phyloP scores from a whole-genome alignment of 305 asterid species.

The Plantago rigida region DNA sequence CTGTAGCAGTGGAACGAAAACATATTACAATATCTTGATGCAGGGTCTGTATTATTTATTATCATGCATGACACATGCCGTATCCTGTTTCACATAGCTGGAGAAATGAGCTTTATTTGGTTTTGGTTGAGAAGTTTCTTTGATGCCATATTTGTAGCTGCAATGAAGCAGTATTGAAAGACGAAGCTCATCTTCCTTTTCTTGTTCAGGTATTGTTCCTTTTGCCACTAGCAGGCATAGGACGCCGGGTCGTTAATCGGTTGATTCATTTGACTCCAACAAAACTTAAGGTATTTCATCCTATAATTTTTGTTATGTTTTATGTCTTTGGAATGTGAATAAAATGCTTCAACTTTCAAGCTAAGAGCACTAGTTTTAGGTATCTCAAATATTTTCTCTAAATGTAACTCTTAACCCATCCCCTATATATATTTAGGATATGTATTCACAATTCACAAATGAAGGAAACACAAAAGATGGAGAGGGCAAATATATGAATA shows the following conservation, averaged over 20 bases:
- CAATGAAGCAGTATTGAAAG: constrained; percentile 13
- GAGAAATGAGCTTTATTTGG: constrained; percentile 7
- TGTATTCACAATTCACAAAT: no score
- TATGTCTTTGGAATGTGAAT: constrained; percentile 1
- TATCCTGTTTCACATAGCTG: not conserved
- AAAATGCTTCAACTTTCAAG: constrained; percentile 7
- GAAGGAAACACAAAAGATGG: no score
- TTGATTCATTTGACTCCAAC: constrained; percentile 76
- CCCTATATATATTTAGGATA: no score
- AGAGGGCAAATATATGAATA: no score
- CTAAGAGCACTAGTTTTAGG: not conserved
- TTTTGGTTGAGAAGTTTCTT: constrained; percentile 1
- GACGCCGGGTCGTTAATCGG: constrained; percentile 63
- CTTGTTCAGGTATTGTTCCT: constrained; percentile 65
- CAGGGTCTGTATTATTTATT: not conserved
- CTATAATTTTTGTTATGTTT: constrained; percentile 17
- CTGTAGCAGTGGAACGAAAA: not conserved
- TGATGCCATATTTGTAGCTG: constrained; percentile 4
- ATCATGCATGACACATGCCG: not conserved
- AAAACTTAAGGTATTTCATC: constrained; percentile 56
- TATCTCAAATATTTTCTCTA: no score
- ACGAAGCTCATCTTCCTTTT: constrained; percentile 11
- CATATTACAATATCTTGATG: not conserved
- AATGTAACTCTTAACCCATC: no score
- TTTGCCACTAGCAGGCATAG: constrained; percentile 81